phyloP scores from a whole-genome alignment of 2,329 filamentous ascomycete genomes.

The Dactylellina leptospora region DNA sequence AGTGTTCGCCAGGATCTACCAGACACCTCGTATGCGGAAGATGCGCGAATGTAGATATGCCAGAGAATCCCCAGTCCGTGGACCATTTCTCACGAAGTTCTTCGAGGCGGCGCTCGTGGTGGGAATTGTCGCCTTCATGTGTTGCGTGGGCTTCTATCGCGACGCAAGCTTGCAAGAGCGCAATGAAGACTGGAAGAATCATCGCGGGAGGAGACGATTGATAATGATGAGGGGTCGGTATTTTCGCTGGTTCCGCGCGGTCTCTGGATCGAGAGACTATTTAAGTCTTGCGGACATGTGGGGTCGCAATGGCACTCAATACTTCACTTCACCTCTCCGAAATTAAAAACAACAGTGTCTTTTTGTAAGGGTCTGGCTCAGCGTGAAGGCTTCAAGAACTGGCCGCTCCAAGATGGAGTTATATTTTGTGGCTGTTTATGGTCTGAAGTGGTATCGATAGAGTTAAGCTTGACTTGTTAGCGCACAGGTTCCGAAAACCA shows the following conservation, averaged over 20 bases:
- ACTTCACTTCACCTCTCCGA: not conserved
- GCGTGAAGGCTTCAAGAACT: not conserved
- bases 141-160: slow-evolving; percentile 20
- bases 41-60: slow-evolving; percentile 79
- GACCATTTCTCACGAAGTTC: slow-evolving; percentile 37
- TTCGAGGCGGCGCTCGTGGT: slow-evolving; percentile 8
- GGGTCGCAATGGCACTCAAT: not conserved
- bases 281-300: not conserved
- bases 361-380: not conserved
- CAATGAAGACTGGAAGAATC: slow-evolving; percentile 4
- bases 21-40: slow-evolving; percentile 75
- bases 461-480: too few species aligned
- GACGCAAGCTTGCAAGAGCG: slow-evolving; percentile 11
- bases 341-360: slow-evolving; percentile 1
- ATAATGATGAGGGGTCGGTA: too few species aligned
- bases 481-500: too few species aligned
- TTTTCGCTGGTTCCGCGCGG: too few species aligned
- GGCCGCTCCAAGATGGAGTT: not conserved
- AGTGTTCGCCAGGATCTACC: slow-evolving; percentile 70
- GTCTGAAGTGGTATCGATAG: too few species aligned
- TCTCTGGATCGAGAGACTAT: too few species aligned
- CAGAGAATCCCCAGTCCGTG: slow-evolving; percentile 71
- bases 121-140: slow-evolving; percentile 3
- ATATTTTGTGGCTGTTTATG: not conserved
- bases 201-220: too few species aligned